Conservation (phyloP, 257 asterid species). For the Striga asiatica region DNA sequence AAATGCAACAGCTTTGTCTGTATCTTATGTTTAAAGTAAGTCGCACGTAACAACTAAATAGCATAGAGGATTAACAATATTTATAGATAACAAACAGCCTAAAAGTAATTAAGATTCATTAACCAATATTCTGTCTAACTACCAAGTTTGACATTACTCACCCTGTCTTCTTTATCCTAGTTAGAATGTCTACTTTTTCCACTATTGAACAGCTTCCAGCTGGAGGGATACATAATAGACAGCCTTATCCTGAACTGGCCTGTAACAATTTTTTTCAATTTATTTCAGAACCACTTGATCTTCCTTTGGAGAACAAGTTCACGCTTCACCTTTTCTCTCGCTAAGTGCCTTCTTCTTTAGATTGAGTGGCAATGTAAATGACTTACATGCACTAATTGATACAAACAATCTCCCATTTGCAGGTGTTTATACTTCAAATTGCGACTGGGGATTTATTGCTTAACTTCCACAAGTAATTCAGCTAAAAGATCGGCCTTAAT, state of each 20-base stretch:
- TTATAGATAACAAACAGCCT: too few relatives aligned
- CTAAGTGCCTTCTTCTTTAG: too few relatives aligned
- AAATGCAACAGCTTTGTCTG: too few relatives aligned
- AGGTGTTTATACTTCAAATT: not conserved
- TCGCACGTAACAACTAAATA: too few relatives aligned
- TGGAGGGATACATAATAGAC: not conserved
- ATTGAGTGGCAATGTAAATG: too few relatives aligned
- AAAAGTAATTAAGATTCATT: too few relatives aligned
- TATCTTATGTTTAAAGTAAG: too few relatives aligned
- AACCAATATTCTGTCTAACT: not conserved
- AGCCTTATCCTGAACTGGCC: not conserved
- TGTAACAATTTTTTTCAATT: not conserved
- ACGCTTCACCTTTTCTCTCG: too few relatives aligned
- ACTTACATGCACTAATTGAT: not conserved
- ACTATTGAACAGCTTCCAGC: not conserved
- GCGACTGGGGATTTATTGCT: not conserved
- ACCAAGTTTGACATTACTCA: not conserved
- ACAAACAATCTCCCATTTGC: not conserved
- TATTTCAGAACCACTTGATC: not conserved
- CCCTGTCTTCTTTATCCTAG: not conserved
- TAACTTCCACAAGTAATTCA: not conserved
- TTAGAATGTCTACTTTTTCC: conserved; percentile 2
- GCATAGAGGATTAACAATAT: too few relatives aligned
- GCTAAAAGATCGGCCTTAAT: not conserved
- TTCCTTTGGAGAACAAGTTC: not conserved